Evolutionary conservation across 768 basidiomycete species (phyloP), one percentile per base, ranked within the genome.

Genomic region (Mycena pura): DNA sequence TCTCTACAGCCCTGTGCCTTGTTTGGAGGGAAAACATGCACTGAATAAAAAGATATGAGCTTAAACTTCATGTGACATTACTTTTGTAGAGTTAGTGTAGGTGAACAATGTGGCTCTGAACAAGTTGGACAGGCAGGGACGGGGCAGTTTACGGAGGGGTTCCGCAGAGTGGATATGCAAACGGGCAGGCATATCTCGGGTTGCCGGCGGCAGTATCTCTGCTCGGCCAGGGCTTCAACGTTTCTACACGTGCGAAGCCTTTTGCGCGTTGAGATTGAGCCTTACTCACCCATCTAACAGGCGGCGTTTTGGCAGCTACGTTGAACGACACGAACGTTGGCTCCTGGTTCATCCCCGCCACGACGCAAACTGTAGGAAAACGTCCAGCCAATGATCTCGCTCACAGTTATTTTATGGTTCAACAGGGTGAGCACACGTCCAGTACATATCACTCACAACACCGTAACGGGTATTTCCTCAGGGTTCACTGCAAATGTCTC

Each of bases 401-500:
- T 2, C n/a, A 17, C 28, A 41, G 5, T 27, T 58, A 58, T 19
- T 50, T 40, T 2, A 49, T 58, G 40, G 19, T 21, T 8, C 57
- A 58, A 27, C 57, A 58, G 28, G 57, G 57, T 58, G 29, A 43
- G 17, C 4, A 19, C 7, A 32, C 22, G n/a, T n/a, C n/a, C n/a
- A n/a, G n/a, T n/a, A n/a, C n/a, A n/a, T n/a, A n/a, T n/a, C n/a
- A n/a, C n/a, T n/a, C n/a, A n/a, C n/a, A n/a, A n/a, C n/a, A n/a
- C n/a, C n/a, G n/a, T n/a, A n/a, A n/a, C n/a, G 17, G 3, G 14
- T 6, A 19, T 10, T n/a, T 28, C 17, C 17, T 8, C 24, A 58
- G 57, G 57, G 10, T 50, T 58, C 40, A 58, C 39, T 24, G 57
- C 48, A 1, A 27, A 49, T 44, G 57, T 58, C n/a, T 58, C 57